phyloP scores from a whole-genome alignment of 75 land plant species.

The Selaginella moellendorffii region DNA sequence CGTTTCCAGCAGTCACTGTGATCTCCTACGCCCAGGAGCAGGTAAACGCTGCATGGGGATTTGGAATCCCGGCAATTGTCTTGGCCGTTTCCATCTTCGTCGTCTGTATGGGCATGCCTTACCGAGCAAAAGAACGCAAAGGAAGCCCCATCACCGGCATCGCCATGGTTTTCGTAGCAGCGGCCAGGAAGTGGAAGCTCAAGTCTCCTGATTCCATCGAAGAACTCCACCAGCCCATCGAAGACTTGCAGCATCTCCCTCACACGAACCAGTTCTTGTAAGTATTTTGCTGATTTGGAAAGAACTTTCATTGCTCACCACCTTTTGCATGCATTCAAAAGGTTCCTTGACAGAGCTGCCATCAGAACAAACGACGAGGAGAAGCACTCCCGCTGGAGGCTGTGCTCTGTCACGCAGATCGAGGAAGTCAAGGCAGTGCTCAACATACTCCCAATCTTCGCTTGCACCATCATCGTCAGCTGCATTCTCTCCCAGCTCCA shows the following conservation, averaged over 20 bases:
- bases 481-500: conserved; percentile 3
- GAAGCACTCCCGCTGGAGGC: neutral
- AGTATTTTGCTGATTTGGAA: neutral
- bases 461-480: neutral
- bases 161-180: neutral
- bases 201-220: too few relatives aligned
- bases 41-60: neutral
- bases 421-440: conserved; percentile 1
- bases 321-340: neutral
- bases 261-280: neutral
- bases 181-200: neutral
- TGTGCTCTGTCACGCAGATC: neutral
- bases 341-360: conserved; percentile 4
- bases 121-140: neutral
- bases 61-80: neutral
- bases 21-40: neutral
- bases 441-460: neutral
- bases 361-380: neutral
- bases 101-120: neutral
- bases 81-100: neutral
- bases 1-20: conserved; percentile 5
- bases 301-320: neutral
- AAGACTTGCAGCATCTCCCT: neutral
- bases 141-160: neutral
- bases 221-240: too few relatives aligned